These are phyloP conservation scores for Candida gorgasii DNA, from an alignment of 805 yeast species.

Conservation along the genomic window DNA sequence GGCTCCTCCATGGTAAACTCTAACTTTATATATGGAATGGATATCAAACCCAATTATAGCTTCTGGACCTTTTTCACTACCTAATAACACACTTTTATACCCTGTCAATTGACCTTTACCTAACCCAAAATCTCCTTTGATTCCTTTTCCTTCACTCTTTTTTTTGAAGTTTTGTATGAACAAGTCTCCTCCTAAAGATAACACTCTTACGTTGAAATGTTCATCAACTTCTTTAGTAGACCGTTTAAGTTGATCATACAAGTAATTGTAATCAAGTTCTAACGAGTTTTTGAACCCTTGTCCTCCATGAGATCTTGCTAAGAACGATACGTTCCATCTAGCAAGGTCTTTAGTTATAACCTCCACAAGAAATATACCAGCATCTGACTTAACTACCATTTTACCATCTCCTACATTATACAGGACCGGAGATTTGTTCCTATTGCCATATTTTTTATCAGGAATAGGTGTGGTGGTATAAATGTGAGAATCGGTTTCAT, in stretches of 20 bases:
- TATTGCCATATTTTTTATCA: conserved; percentile 17
- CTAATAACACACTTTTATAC: conserved; percentile 37
- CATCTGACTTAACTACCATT: conserved; percentile 44
- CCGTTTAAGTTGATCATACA: conserved; percentile 27
- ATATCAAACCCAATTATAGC: conserved; percentile 37
- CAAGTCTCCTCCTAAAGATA: conserved; percentile 64
- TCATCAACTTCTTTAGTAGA: conserved; percentile 25
- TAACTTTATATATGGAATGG: conserved; percentile 46
- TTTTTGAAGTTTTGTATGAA: conserved; percentile 51
- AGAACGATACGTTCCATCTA: conserved; percentile 58
- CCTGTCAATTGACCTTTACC: conserved; percentile 41
- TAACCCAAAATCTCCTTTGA: conserved; percentile 42
- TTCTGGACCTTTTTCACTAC: conserved; percentile 25
- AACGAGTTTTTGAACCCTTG: conserved; percentile 58
- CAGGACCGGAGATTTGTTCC: conserved; percentile 22
- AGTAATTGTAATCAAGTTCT: conserved; percentile 45
- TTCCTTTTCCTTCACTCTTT: conserved; percentile 27
- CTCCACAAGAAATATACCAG: conserved; percentile 79
- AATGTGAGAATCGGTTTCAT: conserved; percentile 29
- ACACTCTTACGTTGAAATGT: conserved; percentile 51
- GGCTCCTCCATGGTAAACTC: conserved; percentile 74
- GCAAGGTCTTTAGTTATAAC: conserved; percentile 58
- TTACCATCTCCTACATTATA: conserved; percentile 24
- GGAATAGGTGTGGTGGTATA: conserved; percentile 32
- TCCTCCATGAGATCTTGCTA: conserved; percentile 59